A percentile compares a stretch with the other conserved stretches of the same genome.
Conservation (phyloP, 2,329 filamentous ascomycete genomes). For the Calonectria henricotiae region DNA sequence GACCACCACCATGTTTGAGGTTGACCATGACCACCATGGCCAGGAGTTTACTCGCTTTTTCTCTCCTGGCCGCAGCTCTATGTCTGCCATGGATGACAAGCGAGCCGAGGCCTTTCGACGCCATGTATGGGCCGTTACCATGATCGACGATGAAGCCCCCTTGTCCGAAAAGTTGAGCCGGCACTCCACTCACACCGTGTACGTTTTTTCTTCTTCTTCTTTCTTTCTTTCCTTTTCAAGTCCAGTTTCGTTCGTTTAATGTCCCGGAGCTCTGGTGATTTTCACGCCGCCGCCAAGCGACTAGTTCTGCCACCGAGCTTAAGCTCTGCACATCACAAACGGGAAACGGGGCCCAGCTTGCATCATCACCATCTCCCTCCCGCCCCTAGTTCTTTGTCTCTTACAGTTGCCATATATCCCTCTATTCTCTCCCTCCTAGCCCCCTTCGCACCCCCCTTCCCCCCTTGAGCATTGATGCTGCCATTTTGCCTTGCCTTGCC, state of each 20-base stretch:
- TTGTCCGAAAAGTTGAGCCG: constrained; percentile 40
- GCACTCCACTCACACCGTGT: constrained; percentile 48
- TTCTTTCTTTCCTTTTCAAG: constrained; percentile 11
- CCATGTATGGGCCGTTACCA: constrained; percentile 51
- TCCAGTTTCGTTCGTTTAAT: constrained; percentile 25
- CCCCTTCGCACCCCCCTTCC: neutral
- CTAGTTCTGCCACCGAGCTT: constrained; percentile 20
- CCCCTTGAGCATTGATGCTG: neutral
- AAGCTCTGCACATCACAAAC: constrained; percentile 21
- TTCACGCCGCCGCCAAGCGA: constrained; percentile 30
- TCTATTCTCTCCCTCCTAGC: neutral
- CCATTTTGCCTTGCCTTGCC: neutral
- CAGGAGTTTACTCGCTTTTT: constrained; percentile 52
- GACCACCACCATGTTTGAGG: constrained; percentile 49
- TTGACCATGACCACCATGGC: constrained; percentile 51
- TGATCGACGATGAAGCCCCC: constrained; percentile 51
- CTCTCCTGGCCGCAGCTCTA: constrained; percentile 50
- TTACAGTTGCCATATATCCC: constrained; percentile 6
- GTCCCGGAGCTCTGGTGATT: constrained; percentile 13
- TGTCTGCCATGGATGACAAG: constrained; percentile 52
- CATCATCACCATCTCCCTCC: constrained; percentile 23
- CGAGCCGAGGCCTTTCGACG: constrained; percentile 51
- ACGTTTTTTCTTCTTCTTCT: constrained; percentile 41
- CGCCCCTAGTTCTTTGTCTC: constrained; percentile 2
- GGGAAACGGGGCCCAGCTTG: constrained; percentile 13